These are phyloP conservation scores for Diaporthe sp. DNA, from an alignment of 2,329 filamentous ascomycete species.

Conservation along the genomic window DNA sequence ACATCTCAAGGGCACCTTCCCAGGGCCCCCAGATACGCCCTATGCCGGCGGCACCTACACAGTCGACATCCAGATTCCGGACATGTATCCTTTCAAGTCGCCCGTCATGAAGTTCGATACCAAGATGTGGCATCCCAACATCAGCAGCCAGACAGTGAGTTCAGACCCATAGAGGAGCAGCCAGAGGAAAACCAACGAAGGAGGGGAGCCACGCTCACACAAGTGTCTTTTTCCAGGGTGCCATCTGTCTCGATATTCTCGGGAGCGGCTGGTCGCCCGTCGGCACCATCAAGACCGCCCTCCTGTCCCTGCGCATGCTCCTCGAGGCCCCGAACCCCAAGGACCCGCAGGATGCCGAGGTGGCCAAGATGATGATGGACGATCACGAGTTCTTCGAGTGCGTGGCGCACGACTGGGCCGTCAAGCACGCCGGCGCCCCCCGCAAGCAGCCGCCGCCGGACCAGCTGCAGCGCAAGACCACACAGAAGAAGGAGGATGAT, in stretches of 20 bases:
- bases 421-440: slow-evolving; percentile 85
- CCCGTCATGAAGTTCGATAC: slow-evolving; percentile 93
- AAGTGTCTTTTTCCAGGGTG: slow-evolving; percentile 72
- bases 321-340: slow-evolving; percentile 95
- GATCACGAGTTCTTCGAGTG: slow-evolving; percentile 84
- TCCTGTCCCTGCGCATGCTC: slow-evolving; percentile 93
- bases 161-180: neutral
- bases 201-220: neutral
- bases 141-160: slow-evolving; percentile 91
- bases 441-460: slow-evolving; percentile 52
- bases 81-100: slow-evolving; percentile 93
- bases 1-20: slow-evolving; percentile 86
- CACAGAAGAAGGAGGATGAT: slow-evolving; percentile 68
- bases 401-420: slow-evolving; percentile 91
- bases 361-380: slow-evolving; percentile 89
- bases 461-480: slow-evolving; percentile 64
- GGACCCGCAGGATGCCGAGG: slow-evolving; percentile 96
- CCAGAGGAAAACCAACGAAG: neutral
- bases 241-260: slow-evolving; percentile 96
- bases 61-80: slow-evolving; percentile 89
- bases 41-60: slow-evolving; percentile 89
- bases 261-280: slow-evolving; percentile 94
- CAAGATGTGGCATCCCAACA: slow-evolving; percentile 96
- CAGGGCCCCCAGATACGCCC: slow-evolving; percentile 90
- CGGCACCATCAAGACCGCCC: slow-evolving; percentile 93